A percentile compares a stretch with the other conserved stretches of the same genome.
Evolutionary conservation across 116 monocot species (phyloP).

Genomic region (Thalassia testudinum): DNA sequence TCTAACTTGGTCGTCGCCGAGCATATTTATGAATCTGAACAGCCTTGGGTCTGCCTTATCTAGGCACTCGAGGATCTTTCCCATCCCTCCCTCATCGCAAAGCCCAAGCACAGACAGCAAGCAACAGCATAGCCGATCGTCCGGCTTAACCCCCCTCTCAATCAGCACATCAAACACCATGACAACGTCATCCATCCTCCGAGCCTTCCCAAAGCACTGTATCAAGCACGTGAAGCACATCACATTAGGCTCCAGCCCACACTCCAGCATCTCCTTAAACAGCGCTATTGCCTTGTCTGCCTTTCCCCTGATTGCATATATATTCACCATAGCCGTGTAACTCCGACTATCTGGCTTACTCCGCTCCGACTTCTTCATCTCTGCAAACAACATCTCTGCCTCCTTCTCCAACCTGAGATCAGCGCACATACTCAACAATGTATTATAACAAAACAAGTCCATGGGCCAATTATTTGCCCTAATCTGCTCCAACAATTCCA

Average conservation of each 20-base stretch:
- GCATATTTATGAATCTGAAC: slow-evolving; percentile 26
- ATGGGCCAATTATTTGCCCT: slow-evolving; percentile 50
- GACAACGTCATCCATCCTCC: slow-evolving; percentile 45
- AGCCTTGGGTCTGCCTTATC: slow-evolving; percentile 43
- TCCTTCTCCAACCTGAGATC: slow-evolving; percentile 59
- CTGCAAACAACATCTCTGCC: slow-evolving; percentile 64
- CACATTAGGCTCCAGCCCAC: slow-evolving; percentile 45
- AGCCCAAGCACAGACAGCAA: slow-evolving; percentile 52
- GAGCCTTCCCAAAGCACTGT: slow-evolving; percentile 63
- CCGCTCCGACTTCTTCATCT: slow-evolving; percentile 36
- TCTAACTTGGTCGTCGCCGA: slow-evolving; percentile 15
- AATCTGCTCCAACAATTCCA: slow-evolving; percentile 74
- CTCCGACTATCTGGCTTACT: slow-evolving; percentile 58
- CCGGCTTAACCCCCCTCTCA: slow-evolving; percentile 36
- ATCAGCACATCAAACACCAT: slow-evolving; percentile 36
- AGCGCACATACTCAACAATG: slow-evolving; percentile 77
- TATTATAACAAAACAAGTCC: slow-evolving; percentile 76
- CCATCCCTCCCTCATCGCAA: slow-evolving; percentile 23
- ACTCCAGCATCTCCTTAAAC: slow-evolving; percentile 59
- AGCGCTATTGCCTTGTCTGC: slow-evolving; percentile 34
- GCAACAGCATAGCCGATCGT: slow-evolving; percentile 72
- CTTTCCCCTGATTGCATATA: slow-evolving; percentile 52
- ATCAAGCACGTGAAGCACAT: slow-evolving; percentile 80
- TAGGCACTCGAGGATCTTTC: slow-evolving; percentile 30
- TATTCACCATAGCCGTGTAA: slow-evolving; percentile 82